phyloP scores from a whole-genome alignment of 768 basidiomycete species.

The Naganishia onofrii region DNA sequence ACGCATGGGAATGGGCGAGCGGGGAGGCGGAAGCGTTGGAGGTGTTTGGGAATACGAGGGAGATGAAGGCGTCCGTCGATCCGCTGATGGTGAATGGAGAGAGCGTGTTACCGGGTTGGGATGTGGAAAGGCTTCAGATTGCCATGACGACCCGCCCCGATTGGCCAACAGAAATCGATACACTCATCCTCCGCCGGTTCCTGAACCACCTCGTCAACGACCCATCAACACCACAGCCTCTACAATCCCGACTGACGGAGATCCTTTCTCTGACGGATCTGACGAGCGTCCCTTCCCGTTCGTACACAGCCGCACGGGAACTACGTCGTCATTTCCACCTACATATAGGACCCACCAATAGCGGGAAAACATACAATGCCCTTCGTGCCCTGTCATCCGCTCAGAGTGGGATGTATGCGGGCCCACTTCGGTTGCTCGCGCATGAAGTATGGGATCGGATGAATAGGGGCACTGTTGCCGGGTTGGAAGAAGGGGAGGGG shows the following conservation, averaged over 20 bases:
- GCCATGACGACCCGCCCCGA: conserved; percentile 35
- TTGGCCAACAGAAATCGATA: conserved; percentile 38
- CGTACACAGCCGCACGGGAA: conserved; percentile 57
- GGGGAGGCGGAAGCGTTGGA: conserved; percentile 10
- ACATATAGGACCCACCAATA: conserved; percentile 97
- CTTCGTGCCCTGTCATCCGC: conserved; percentile 81
- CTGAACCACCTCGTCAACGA: conserved; percentile 22
- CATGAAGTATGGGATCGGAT: conserved; percentile 91
- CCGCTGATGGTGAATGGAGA: background rate
- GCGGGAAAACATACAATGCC: conserved; percentile 93
- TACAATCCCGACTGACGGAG: conserved; percentile 30
- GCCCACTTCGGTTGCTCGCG: conserved; percentile 86
- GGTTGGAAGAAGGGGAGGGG: conserved; percentile 60
- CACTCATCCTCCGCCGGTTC: conserved; percentile 38
- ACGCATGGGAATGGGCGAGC: background rate
- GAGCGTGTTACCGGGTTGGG: conserved; percentile 31
- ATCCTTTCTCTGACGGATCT: conserved; percentile 40
- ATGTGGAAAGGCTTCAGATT: conserved; percentile 33
- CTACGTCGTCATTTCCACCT: conserved; percentile 76
- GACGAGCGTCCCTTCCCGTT: conserved; percentile 36
- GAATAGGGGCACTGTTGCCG: conserved; percentile 83
- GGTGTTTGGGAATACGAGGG: background rate
- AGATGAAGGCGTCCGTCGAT: background rate
- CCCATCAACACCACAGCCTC: conserved; percentile 12
- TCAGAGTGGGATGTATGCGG: conserved; percentile 73